phyloP scores from a whole-genome alignment of 2,329 filamentous ascomycete species.

The Sclerotinia borealis region DNA sequence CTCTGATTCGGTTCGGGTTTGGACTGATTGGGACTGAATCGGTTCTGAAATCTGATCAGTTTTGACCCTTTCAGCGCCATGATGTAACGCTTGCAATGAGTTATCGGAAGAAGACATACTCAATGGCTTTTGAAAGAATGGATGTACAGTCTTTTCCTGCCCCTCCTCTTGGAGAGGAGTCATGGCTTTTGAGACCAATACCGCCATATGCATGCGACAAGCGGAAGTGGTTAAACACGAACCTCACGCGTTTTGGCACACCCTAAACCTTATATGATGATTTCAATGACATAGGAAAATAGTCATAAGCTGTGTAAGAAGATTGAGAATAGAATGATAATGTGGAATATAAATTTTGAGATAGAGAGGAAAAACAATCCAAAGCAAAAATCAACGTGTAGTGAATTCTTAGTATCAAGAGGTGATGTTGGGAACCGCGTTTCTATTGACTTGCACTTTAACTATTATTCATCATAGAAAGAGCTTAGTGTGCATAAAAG shows the following conservation, averaged over 20 bases:
- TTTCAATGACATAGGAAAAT: not conserved
- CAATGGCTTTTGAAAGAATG: constrained; percentile 29
- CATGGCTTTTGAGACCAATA: constrained; percentile 27
- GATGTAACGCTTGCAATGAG: not conserved
- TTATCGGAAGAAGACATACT: constrained; percentile 21
- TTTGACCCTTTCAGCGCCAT: not conserved
- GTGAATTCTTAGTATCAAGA: not conserved
- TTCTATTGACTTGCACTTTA: constrained; percentile 7
- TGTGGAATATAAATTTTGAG: not conserved
- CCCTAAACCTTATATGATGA: not conserved
- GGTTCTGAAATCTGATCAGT: not conserved
- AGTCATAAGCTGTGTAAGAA: not conserved
- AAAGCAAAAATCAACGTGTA: not conserved
- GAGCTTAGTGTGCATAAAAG: not conserved
- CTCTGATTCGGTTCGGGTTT: not conserved
- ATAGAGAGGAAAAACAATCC: not conserved
- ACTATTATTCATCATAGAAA: not conserved
- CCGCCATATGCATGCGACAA: constrained; percentile 25
- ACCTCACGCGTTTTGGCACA: constrained; percentile 23
- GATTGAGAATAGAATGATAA: not conserved
- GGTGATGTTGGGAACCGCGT: constrained; percentile 4
- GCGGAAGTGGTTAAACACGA: constrained; percentile 19
- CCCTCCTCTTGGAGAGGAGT: constrained; percentile 26
- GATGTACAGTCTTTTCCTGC: constrained; percentile 25
- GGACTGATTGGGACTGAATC: not conserved